A percentile compares a stretch with the other conserved stretches of the same genome.
Evolutionary conservation across 108 stramenopile species (phyloP).

Genomic region (Aurantiochytrium sp.): DNA sequence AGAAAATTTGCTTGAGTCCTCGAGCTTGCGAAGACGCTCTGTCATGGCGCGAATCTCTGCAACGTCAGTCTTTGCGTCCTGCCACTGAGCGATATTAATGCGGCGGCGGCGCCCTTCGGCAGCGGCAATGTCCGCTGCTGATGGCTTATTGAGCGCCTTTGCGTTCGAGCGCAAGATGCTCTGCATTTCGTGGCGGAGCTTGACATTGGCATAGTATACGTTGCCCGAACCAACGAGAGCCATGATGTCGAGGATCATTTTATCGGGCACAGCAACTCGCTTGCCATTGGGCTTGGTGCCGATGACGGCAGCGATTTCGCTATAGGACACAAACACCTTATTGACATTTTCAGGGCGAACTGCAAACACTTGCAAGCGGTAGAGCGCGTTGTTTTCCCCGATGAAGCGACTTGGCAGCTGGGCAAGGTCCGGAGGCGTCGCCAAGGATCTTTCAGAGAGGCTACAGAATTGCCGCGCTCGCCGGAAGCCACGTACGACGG

Average conservation of each 20-base stretch:
- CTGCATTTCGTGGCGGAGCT: neutral
- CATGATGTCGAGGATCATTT: neutral
- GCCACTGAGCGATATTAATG: neutral
- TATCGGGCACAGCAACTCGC: neutral
- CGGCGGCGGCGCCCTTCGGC: neutral
- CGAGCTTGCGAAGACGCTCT: neutral
- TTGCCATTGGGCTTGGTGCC: neutral
- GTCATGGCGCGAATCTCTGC: neutral
- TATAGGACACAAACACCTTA: neutral
- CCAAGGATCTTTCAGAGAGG: neutral
- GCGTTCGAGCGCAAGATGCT: neutral
- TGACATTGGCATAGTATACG: neutral
- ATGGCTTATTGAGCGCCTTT: neutral
- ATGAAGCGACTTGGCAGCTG: neutral
- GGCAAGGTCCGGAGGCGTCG: neutral
- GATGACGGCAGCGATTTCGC: neutral
- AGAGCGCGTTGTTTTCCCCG: neutral
- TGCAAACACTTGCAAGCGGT: neutral
- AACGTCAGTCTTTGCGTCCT: neutral
- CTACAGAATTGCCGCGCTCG: neutral
- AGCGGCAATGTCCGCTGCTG: neutral
- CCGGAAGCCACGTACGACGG: neutral
- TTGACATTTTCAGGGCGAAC: neutral
- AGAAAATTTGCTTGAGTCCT: neutral
- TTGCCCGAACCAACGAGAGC: neutral